Evolutionary conservation across 2,329 filamentous ascomycete genomes (phyloP).

Genomic region (Aureobasidium sp.): DNA sequence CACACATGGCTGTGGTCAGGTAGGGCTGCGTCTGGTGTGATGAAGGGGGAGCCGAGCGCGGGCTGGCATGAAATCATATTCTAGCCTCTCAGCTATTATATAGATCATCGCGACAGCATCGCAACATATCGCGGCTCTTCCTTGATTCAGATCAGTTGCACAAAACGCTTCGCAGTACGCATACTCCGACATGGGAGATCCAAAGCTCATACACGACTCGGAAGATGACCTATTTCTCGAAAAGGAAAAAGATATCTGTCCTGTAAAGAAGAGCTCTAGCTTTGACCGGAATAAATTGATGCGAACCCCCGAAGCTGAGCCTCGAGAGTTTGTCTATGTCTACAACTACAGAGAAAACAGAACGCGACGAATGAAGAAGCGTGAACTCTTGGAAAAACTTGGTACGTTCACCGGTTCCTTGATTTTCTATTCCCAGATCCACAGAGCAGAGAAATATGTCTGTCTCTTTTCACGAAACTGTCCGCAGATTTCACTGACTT

Average conservation of each 20-base stretch:
- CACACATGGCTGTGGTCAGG: neutral
- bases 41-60: neutral
- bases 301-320: neutral
- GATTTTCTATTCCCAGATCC: neutral
- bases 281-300: neutral
- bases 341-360: conserved; percentile 5
- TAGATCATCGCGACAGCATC: neutral
- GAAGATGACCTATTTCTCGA: neutral
- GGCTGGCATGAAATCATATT: no score
- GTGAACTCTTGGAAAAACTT: neutral
- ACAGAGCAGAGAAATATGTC: neutral
- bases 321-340: conserved; percentile 3
- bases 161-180: neutral
- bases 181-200: neutral
- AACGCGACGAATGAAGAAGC: neutral
- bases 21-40: neutral
- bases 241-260: neutral
- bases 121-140: neutral
- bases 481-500: neutral
- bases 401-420: neutral
- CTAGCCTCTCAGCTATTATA: neutral
- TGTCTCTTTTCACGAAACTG: neutral
- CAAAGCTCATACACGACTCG: neutral
- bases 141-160: neutral
- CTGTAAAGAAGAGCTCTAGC: neutral